Base-by-base conservation (phyloP, 2,329 filamentous ascomycete genomes). In the Penicillium sp. region DNA sequence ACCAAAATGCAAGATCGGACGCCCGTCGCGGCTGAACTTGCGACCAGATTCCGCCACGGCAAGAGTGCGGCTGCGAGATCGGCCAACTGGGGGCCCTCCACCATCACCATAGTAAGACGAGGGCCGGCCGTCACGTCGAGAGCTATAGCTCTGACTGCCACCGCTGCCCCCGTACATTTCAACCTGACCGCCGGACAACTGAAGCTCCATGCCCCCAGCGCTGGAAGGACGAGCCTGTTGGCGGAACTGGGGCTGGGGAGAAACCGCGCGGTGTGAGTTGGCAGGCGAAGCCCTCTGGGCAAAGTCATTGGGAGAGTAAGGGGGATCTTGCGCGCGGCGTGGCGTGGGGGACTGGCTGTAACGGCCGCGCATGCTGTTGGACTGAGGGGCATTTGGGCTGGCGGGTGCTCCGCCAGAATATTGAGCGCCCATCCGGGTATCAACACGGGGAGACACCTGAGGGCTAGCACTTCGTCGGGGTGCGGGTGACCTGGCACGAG, bases 1-100 rank as follows among this genome's bases (percentile, higher is more conserved):
- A 97, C 94, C 90, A 75, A 92, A 96, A 74, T 96, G 90, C 67
- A 97, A 70, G 67, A 97, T 92, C 31, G 89, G 85, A 54, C 89
- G 84, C 27, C 94, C 92, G 69, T 96, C 91, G 56, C 85, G 83
- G 5, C 90, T 96, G 63, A 89, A 90, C 63, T 92, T 88, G 61
- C 89, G 63, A 46, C 66, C 68, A 54, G 69, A 81, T n/a, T 85
- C 84, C 24, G 83, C 80, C 64, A 94, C 88, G n/a, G 88, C 90
- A 53, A 94, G 80, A 64, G 91, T 96, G 78, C 92, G 90, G 71
- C 91, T 96, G 58, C 83, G 71, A n/a, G 77, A 78, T 38, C 78
- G 70, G 42, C 76, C 70, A 63, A 86, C 76, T 14, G 60, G 61
- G 58, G 81, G 79, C 74, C 72, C 61, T 48, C 54, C 48, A 39